Evolutionary conservation across 192 early-diverging fungal species (phyloP).

Genomic region (Gamsiella multidivaricata): DNA sequence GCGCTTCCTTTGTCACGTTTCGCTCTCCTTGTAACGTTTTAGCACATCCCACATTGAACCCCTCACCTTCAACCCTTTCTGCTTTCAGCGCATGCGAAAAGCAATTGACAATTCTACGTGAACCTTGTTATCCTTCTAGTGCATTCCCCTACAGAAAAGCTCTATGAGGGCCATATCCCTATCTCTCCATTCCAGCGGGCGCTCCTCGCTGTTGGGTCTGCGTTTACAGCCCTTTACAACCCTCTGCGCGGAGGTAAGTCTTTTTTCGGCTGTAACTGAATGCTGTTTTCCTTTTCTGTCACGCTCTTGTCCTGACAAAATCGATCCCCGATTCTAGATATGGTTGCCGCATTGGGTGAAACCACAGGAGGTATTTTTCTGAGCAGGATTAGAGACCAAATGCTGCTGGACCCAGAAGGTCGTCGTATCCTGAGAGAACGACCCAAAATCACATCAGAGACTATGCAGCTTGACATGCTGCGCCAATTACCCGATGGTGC

Average conservation of each 20-base stretch:
- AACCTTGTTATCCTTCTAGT: no score
- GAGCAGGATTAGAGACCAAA: slow-evolving; percentile 75
- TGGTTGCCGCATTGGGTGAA: slow-evolving; percentile 91
- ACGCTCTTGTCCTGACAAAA: neutral
- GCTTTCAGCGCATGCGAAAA: no score
- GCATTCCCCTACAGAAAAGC: slow-evolving; percentile 36
- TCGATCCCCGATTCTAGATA: slow-evolving; percentile 62
- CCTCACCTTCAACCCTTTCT: neutral
- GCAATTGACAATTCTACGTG: no score
- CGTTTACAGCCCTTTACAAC: slow-evolving; percentile 78
- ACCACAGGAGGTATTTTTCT: slow-evolving; percentile 82
- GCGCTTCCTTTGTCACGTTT: slow-evolving; percentile 3
- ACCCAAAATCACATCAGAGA: slow-evolving; percentile 78
- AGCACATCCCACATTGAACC: neutral
- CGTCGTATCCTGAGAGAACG: slow-evolving; percentile 85
- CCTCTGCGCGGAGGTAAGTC: slow-evolving; percentile 76
- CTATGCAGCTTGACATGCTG: slow-evolving; percentile 75
- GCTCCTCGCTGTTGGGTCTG: slow-evolving; percentile 78
- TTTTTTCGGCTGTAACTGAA: no score
- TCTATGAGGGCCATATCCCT: slow-evolving; percentile 72
- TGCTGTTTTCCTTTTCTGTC: neutral
- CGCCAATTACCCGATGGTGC: slow-evolving; percentile 72
- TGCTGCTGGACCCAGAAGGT: slow-evolving; percentile 80
- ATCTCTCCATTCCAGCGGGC: slow-evolving; percentile 72
- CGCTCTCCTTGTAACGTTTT: slow-evolving; percentile 25